phyloP scores from a whole-genome alignment of 176 grass and related monocot genomes.

The Avena eriantha region DNA sequence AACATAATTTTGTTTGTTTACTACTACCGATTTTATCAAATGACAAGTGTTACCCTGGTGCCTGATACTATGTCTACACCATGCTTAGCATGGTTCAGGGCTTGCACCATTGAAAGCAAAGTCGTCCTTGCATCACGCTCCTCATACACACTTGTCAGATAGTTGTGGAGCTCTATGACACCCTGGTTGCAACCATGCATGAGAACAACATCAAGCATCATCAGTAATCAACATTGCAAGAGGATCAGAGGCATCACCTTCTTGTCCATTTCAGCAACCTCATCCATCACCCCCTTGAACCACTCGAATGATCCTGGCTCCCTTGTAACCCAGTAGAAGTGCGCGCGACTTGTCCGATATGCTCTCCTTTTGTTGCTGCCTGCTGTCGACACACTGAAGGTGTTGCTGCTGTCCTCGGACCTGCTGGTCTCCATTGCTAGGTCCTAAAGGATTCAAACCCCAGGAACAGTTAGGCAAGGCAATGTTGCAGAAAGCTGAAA shows the following conservation, averaged over 20 bases:
- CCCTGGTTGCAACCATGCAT: slow-evolving; percentile 51
- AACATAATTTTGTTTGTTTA: background rate
- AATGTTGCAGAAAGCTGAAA: slow-evolving; percentile 12
- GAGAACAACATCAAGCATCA: slow-evolving; percentile 2
- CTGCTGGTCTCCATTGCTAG: slow-evolving; percentile 71
- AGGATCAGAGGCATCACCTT: slow-evolving; percentile 43
- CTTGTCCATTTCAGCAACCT: slow-evolving; percentile 88
- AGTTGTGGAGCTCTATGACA: slow-evolving; percentile 90
- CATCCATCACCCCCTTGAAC: slow-evolving; percentile 93
- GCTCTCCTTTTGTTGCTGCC: slow-evolving; percentile 65
- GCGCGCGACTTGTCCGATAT: slow-evolving; percentile 59
- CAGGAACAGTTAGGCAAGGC: background rate
- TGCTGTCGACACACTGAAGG: slow-evolving; percentile 44
- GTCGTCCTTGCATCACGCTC: slow-evolving; percentile 76
- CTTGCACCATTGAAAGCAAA: slow-evolving; percentile 79
- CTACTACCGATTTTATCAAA: background rate
- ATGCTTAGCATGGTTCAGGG: slow-evolving; percentile 86
- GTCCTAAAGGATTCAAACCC: slow-evolving; percentile 45
- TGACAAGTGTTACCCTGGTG: slow-evolving; percentile 61
- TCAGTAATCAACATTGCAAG: background rate
- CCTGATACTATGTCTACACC: slow-evolving; percentile 83
- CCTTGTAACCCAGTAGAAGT: slow-evolving; percentile 95
- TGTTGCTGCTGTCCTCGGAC: slow-evolving; percentile 58
- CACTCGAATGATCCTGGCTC: slow-evolving; percentile 84
- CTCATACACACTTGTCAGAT: slow-evolving; percentile 84